Percentiles rank a stretch among this genome's conserved stretches.
Evolutionary conservation across 2,329 filamentous ascomycete species (phyloP).

Genomic region (Colletotrichum endophyticum): DNA sequence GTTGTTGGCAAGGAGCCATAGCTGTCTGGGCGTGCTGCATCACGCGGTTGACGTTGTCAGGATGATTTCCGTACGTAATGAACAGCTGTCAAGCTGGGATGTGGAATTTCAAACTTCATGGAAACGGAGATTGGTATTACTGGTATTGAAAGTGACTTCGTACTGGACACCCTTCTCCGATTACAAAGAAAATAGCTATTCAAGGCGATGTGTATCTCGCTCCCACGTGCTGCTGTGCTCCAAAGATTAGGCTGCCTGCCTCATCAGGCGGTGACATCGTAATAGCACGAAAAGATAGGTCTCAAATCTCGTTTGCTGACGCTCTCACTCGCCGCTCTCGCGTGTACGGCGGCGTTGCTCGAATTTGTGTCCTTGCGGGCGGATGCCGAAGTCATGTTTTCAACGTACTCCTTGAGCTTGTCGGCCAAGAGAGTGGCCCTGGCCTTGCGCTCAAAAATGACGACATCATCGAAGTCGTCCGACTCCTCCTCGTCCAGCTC

Average conservation of each 20-base stretch:
- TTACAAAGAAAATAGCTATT: neutral
- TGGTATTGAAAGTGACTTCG: neutral
- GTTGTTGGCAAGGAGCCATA: neutral
- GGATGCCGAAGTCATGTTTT: neutral
- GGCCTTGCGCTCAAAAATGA: slow-evolving; percentile 23
- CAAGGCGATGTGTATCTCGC: neutral
- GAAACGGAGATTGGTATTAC: neutral
- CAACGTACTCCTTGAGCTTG: slow-evolving; percentile 13
- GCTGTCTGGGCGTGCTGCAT: neutral
- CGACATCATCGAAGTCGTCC: slow-evolving; percentile 38
- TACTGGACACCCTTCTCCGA: neutral
- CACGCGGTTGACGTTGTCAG: neutral
- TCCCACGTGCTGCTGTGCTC: neutral
- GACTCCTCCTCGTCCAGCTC: slow-evolving; percentile 39
- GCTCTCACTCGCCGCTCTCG: neutral
- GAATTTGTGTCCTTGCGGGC: neutral
- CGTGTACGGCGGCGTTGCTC: neutral
- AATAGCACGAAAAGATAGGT: slow-evolving; percentile 21
- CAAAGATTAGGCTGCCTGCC: neutral
- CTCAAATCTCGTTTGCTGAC: slow-evolving; percentile 6
- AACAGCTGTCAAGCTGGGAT: neutral
- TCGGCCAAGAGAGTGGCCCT: slow-evolving; percentile 5
- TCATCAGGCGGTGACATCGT: slow-evolving; percentile 1
- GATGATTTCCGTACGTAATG: neutral
- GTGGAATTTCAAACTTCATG: neutral